Base-by-base conservation (phyloP, 331 rosid species). In the Malus hybrid region DNA sequence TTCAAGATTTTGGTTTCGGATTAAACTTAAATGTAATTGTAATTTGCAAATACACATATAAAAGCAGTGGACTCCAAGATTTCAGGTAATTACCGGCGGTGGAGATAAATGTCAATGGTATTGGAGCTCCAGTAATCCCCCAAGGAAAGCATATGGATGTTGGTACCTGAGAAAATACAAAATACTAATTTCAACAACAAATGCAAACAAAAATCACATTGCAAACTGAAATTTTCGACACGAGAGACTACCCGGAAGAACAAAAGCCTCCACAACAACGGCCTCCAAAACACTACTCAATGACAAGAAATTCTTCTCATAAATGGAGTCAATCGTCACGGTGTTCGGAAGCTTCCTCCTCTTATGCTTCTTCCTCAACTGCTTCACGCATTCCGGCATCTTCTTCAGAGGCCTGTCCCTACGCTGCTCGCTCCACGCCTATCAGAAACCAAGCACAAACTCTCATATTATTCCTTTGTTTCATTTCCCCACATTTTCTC, bases 121-220 rank as follows among this genome's bases (percentile, higher is more conserved):
- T 91, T 91, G 67, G 95, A 87, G 78, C 97, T 94, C 95, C 96
- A 92, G 85, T 87, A 86, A 75, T 93, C 97, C 56, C 96, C 96
- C 74, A 94, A 70, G 6, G 89, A 84, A 78, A 93, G 95, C 95
- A 93, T 89, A 80, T 83, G 80, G 72, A 93, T 94, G 79, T 90
- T 78, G 71, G 98, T 94, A 73, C 97, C 98, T 94, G 87, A 77
- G 77, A 76, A 57, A 75, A 61, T 82, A 20, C 16, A 71, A 56
- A n/a, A 56, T 39, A 74, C 60, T 15, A 68, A 74, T 82, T 55
- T 29, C 58, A 74, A 66, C 15, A 57, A 64, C 34, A 22, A 6
- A 63, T 9, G 34, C 42, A 2, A 74, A 70, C 39, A 62, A 74
- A 53, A 56, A 63, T 19, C 16, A 64, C 9, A 22, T 55, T 61